phyloP scores from a whole-genome alignment of 352 stramenopile genomes.

The Pythium dissotocum region DNA sequence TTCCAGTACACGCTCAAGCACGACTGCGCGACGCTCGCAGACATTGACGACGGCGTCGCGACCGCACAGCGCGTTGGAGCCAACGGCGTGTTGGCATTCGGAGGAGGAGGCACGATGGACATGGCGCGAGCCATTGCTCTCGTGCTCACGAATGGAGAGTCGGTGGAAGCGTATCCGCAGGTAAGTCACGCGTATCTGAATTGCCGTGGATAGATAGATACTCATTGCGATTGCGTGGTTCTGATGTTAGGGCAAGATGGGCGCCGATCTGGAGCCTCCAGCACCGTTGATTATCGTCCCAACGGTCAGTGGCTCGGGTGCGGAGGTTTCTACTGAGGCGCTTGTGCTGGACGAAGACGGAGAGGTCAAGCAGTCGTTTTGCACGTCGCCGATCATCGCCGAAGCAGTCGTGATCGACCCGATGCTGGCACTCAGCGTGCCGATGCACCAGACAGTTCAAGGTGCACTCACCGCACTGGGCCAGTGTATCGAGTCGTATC shows the following conservation, averaged over 20 bases:
- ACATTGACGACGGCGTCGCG: constrained; percentile 52
- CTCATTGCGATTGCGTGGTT: too few relatives aligned
- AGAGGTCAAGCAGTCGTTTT: constrained; percentile 60
- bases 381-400: constrained; percentile 39
- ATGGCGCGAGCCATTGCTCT: constrained; percentile 57
- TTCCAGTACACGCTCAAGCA: constrained; percentile 75
- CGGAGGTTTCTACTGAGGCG: constrained; percentile 50
- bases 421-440: constrained; percentile 63
- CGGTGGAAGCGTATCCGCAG: constrained; percentile 37
- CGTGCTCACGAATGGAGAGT: constrained; percentile 47
- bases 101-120: constrained; percentile 65
- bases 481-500: constrained; percentile 76
- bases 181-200: background rate
- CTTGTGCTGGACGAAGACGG: constrained; percentile 68
- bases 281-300: constrained; percentile 58
- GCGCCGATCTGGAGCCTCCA: constrained; percentile 25
- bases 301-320: constrained; percentile 54
- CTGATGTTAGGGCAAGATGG: constrained; percentile 14
- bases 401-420: constrained; percentile 69
- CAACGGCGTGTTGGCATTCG: constrained; percentile 69
- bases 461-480: constrained; percentile 62
- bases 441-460: constrained; percentile 51
- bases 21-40: constrained; percentile 62
- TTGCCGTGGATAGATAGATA: too few relatives aligned
- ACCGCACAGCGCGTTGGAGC: constrained; percentile 63